Evolutionary conservation across 2,329 filamentous ascomycete genomes (phyloP).

Genomic region (Xylariaceae sp.): DNA sequence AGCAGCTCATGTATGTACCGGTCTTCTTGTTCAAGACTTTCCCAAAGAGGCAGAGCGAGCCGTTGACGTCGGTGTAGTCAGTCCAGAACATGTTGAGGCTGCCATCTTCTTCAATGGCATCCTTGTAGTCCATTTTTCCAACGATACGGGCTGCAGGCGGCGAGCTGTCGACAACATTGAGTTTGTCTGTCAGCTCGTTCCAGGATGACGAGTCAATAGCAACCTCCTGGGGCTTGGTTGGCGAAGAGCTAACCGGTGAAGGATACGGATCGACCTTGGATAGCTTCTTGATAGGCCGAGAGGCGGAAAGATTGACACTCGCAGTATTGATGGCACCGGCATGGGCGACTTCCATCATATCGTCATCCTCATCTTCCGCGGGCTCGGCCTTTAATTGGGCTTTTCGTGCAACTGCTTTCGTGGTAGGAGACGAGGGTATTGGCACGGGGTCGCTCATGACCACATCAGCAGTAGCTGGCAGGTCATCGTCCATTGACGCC

Average conservation of each 20-base stretch:
- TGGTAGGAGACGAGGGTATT: constrained; percentile 66
- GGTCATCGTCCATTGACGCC: constrained; percentile 53
- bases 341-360: constrained; percentile 81
- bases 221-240: constrained; percentile 50
- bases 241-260: constrained; percentile 70
- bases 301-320: constrained; percentile 80
- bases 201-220: constrained; percentile 74
- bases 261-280: constrained; percentile 61
- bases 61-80: constrained; percentile 89
- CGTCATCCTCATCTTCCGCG: constrained; percentile 61
- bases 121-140: constrained; percentile 74
- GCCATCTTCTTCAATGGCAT: constrained; percentile 90
- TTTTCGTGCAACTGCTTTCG: constrained; percentile 70
- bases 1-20: constrained; percentile 76
- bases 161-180: constrained; percentile 78
- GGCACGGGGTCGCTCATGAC: constrained; percentile 80
- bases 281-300: constrained; percentile 67
- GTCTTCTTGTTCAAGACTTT: constrained; percentile 89
- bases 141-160: constrained; percentile 53
- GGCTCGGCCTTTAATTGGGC: constrained; percentile 40
- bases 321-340: constrained; percentile 59
- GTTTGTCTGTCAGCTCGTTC: constrained; percentile 77
- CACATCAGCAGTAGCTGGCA: constrained; percentile 32
- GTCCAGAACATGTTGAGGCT: constrained; percentile 94
- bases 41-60: constrained; percentile 86